phyloP scores from a whole-genome alignment of 129 eudicot genomes.

The Apium graveolens region DNA sequence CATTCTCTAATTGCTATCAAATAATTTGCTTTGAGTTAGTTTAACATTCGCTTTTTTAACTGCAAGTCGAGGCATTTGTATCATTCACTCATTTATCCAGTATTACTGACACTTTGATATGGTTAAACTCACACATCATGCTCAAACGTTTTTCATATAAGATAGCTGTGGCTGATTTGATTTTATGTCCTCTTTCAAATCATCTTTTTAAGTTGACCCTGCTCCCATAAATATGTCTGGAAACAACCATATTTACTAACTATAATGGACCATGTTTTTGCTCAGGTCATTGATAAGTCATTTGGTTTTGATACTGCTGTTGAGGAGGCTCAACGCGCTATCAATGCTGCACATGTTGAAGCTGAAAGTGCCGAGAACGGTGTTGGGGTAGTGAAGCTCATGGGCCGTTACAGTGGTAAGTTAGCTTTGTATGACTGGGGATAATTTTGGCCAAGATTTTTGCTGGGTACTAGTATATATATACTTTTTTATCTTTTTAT shows the following conservation, averaged over 20 bases:
- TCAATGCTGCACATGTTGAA: constrained; percentile 95
- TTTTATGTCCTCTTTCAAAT: neutral
- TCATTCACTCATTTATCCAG: neutral
- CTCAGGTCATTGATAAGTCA: constrained; percentile 83
- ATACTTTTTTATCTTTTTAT: neutral
- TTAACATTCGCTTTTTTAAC: neutral
- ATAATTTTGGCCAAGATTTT: neutral
- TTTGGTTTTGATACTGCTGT: constrained; percentile 98
- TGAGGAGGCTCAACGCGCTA: constrained; percentile 98
- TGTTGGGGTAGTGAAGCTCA: constrained; percentile 80
- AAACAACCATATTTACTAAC: neutral
- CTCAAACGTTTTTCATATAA: neutral
- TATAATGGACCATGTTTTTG: constrained; percentile 5
- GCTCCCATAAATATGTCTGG: neutral
- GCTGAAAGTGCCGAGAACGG: constrained; percentile 89
- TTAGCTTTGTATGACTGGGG: neutral
- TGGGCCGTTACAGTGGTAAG: constrained; percentile 94
- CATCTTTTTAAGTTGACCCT: neutral
- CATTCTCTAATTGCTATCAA: neutral
- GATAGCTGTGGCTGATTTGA: neutral
- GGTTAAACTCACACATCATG: neutral
- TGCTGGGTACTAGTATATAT: neutral
- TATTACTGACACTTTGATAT: neutral
- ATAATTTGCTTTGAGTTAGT: neutral
- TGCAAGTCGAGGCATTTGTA: constrained; percentile 1